These are phyloP conservation scores for Scheffersomyces insectosa DNA, from an alignment of 1,139 yeast genomes.

Conservation along the genomic window DNA sequence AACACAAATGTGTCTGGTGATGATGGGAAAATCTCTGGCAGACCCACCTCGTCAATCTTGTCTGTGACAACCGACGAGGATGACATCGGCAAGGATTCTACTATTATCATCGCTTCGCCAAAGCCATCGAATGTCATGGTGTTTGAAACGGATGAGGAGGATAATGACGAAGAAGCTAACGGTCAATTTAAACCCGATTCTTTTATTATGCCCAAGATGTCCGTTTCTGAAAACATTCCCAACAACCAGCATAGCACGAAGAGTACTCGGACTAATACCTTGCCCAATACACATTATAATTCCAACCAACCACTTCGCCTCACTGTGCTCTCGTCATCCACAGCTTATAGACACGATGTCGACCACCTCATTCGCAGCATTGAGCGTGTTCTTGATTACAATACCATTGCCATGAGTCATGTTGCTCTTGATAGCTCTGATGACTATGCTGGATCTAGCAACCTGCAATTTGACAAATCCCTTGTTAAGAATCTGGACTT, in stretches of 20 bases:
- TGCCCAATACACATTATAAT: background rate
- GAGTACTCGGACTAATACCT: too few species aligned
- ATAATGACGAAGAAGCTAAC: conserved; percentile 22
- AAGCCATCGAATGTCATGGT: conserved; percentile 29
- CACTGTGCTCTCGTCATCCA: conserved; percentile 21
- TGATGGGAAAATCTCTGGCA: background rate
- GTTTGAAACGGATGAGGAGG: conserved; percentile 47
- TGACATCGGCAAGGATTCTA: conserved; percentile 13
- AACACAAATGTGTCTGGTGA: conserved; percentile 4
- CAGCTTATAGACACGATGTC: conserved; percentile 21
- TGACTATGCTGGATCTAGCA: background rate
- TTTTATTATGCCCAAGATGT: conserved; percentile 43
- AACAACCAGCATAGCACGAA: conserved; percentile 3
- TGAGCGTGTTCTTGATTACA: conserved; percentile 9
- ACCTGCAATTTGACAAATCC: conserved; percentile 5
- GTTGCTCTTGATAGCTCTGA: conserved; percentile 10
- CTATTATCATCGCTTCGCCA: conserved; percentile 16
- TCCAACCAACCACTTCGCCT: conserved; percentile 8
- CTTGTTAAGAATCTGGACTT: conserved; percentile 25
- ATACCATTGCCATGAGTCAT: conserved; percentile 17
- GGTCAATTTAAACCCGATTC: conserved; percentile 17
- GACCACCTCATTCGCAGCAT: conserved; percentile 20
- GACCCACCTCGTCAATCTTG: conserved; percentile 23
- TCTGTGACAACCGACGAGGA: conserved; percentile 28
- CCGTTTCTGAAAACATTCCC: conserved; percentile 19